A percentile compares a stretch with the other conserved stretches of the same genome.
Evolutionary conservation across 2,329 filamentous ascomycete genomes (phyloP).

Genomic region (Fusarium sarcochroum): DNA sequence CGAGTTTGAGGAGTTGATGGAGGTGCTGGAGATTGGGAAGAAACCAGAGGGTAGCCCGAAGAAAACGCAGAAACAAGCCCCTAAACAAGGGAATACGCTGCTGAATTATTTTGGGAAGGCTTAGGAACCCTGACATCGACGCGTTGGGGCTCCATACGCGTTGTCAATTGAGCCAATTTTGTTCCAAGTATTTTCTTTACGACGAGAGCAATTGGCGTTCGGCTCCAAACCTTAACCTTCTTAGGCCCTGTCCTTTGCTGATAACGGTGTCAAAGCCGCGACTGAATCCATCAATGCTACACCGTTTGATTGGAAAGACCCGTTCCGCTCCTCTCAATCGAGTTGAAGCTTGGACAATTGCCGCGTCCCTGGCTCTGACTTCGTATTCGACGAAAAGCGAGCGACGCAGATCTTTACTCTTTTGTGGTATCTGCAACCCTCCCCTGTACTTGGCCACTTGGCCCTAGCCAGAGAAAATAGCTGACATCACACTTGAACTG

Average conservation of each 20-base stretch:
- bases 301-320: neutral
- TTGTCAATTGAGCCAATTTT: constrained; percentile 13
- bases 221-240: neutral
- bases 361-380: neutral
- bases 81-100: constrained; percentile 67
- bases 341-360: neutral
- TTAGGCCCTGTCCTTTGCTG: neutral
- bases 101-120: constrained; percentile 67
- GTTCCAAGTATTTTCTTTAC: neutral
- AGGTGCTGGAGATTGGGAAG: constrained; percentile 70
- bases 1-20: constrained; percentile 76
- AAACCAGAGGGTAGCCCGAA: constrained; percentile 57
- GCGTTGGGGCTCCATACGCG: neutral
- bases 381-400: constrained; percentile 14
- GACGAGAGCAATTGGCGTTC: neutral
- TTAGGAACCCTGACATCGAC: neutral
- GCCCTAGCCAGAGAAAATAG: constrained; percentile 13
- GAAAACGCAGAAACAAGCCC: constrained; percentile 40
- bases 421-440: constrained; percentile 18
- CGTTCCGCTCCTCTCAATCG: no score
- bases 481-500: constrained; percentile 16
- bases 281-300: neutral
- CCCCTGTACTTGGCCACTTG: constrained; percentile 12
- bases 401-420: constrained; percentile 20
- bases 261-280: neutral